Evolutionary conservation across 2,329 filamentous ascomycete genomes (phyloP).

Genomic region (Pseudogymnoascus sp.): DNA sequence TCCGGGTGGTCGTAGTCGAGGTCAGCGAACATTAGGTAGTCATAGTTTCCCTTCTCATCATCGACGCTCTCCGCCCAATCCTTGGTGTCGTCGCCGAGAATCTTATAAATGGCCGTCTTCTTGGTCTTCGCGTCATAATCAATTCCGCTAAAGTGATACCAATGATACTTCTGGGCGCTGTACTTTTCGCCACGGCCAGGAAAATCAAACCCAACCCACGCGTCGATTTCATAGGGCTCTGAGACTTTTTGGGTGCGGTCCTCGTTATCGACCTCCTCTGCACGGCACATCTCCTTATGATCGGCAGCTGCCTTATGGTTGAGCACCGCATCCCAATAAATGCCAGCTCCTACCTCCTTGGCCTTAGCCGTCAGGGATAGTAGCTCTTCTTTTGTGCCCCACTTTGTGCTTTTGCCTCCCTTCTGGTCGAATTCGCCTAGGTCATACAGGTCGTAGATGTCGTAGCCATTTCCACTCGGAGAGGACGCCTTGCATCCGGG

Average conservation of each 20-base stretch:
- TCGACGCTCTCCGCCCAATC: constrained; percentile 54
- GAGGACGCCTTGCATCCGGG: constrained; percentile 64
- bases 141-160: constrained; percentile 62
- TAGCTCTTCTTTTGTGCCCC: constrained; percentile 60
- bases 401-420: constrained; percentile 57
- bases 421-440: constrained; percentile 70
- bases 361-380: constrained; percentile 46
- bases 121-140: constrained; percentile 55
- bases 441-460: constrained; percentile 65
- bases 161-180: constrained; percentile 57
- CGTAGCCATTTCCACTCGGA: constrained; percentile 59
- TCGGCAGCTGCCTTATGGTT: constrained; percentile 69
- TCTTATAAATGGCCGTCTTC: constrained; percentile 59
- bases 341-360: constrained; percentile 45
- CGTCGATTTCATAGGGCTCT: constrained; percentile 56
- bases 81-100: constrained; percentile 54
- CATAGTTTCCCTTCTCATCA: constrained; percentile 59
- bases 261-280: constrained; percentile 57
- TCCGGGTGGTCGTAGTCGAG: constrained; percentile 60
- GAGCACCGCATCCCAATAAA: constrained; percentile 66
- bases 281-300: constrained; percentile 54
- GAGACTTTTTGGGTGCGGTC: constrained; percentile 51
- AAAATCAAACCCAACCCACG: constrained; percentile 64
- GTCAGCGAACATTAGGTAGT: constrained; percentile 68
- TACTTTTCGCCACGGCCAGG: constrained; percentile 54